A percentile compares a stretch with the other conserved stretches of the same genome.
Evolutionary conservation across 495 filamentous ascomycete species (phyloP).

Genomic region (Aspergillus incahuasiensis): DNA sequence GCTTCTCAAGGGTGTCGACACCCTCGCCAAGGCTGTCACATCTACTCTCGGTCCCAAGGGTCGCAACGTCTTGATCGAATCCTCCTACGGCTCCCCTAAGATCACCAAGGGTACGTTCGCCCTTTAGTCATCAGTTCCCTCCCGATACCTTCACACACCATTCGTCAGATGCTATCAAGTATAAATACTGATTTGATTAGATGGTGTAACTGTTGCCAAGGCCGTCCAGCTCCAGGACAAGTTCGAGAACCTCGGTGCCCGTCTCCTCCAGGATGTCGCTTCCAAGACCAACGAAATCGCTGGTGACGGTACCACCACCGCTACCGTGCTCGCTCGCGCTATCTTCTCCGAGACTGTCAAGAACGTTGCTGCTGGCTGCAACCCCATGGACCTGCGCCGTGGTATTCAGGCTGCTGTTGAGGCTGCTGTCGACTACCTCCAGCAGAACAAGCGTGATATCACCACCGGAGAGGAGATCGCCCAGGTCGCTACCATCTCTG

Average conservation of each 20-base stretch:
- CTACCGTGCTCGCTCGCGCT: slow-evolving; percentile 92
- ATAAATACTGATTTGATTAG: slow-evolving; percentile 46
- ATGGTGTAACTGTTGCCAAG: slow-evolving; percentile 91
- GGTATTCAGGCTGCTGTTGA: slow-evolving; percentile 96
- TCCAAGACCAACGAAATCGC: slow-evolving; percentile 99
- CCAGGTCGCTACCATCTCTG: slow-evolving; percentile 96
- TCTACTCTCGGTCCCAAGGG: slow-evolving; percentile 97
- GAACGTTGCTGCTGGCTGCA: slow-evolving; percentile 99
- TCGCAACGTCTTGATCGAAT: slow-evolving; percentile 96
- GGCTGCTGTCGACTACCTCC: slow-evolving; percentile 87
- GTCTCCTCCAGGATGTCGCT: slow-evolving; percentile 93
- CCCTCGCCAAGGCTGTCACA: slow-evolving; percentile 90
- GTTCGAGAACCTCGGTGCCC: slow-evolving; percentile 98
- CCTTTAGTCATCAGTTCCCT: not conserved
- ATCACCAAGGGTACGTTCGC: slow-evolving; percentile 87
- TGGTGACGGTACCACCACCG: slow-evolving; percentile 97
- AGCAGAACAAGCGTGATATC: slow-evolving; percentile 91
- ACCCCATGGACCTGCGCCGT: slow-evolving; percentile 96
- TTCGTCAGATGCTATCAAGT: slow-evolving; percentile 4
- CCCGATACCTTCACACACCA: slow-evolving; percentile 2
- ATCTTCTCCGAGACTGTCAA: slow-evolving; percentile 99
- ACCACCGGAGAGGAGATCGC: slow-evolving; percentile 96
- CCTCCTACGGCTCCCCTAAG: slow-evolving; percentile 95
- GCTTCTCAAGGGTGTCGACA: slow-evolving; percentile 91
- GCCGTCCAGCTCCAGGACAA: slow-evolving; percentile 95